These are phyloP conservation scores for Monilinia fructicola DNA, from an alignment of 2,329 filamentous ascomycete genomes.

Conservation along the genomic window DNA sequence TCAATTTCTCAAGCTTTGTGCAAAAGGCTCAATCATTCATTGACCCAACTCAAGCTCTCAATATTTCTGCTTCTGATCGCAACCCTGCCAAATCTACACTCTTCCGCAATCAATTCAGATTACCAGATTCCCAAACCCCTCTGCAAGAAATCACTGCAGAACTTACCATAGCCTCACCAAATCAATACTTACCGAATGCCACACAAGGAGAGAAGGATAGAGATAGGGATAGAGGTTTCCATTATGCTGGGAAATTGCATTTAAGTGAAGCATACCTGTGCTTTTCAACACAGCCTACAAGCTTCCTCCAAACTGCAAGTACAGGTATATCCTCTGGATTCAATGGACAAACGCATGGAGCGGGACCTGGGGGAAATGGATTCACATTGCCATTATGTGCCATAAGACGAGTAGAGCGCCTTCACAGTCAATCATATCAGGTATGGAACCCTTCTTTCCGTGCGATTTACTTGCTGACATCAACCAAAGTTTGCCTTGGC, in stretches of 20 bases:
- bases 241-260: constrained; percentile 90
- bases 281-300: constrained; percentile 91
- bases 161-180: constrained; percentile 75
- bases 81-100: constrained; percentile 88
- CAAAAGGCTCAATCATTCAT: constrained; percentile 96
- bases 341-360: constrained; percentile 89
- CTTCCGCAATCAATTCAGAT: constrained; percentile 94
- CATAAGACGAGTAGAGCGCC: constrained; percentile 84
- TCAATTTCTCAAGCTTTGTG: constrained; percentile 75
- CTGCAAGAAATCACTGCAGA: constrained; percentile 96
- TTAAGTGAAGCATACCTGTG: constrained; percentile 93
- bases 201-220: constrained; percentile 70
- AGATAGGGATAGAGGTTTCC: constrained; percentile 68
- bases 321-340: constrained; percentile 78
- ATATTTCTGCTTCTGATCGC: constrained; percentile 70
- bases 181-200: constrained; percentile 50
- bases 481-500: constrained; percentile 74
- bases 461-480: constrained; percentile 30
- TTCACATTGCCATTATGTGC: constrained; percentile 92
- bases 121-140: constrained; percentile 87
- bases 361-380: constrained; percentile 89
- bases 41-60: constrained; percentile 78
- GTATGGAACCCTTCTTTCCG: constrained; percentile 42
- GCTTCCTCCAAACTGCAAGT: constrained; percentile 79
- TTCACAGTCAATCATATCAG: constrained; percentile 88